phyloP scores from a whole-genome alignment of 768 basidiomycete species.

The Gymnopilus junonius region DNA sequence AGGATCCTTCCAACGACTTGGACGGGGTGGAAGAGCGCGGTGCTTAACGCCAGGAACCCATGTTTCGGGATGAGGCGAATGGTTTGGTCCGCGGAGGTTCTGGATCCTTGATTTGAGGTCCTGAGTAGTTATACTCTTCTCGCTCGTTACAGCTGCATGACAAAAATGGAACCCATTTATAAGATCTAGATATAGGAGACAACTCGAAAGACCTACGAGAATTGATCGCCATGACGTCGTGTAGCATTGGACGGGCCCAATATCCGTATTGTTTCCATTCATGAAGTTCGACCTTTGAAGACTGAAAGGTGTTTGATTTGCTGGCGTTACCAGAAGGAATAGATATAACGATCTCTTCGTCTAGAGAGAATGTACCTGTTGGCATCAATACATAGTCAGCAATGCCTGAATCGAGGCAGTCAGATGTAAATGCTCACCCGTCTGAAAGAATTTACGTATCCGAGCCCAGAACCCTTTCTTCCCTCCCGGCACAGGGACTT shows the following conservation, averaged over 20 bases:
- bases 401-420: background rate
- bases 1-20: slow-evolving; percentile 48
- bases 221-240: slow-evolving; percentile 44
- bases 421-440: background rate
- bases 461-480: slow-evolving; percentile 20
- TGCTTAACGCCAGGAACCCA: slow-evolving; percentile 55
- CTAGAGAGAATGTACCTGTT: slow-evolving; percentile 7
- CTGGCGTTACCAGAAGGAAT: background rate
- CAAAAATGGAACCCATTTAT: background rate
- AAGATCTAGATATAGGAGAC: background rate
- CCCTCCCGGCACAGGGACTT: background rate
- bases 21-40: slow-evolving; percentile 53
- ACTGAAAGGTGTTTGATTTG: background rate
- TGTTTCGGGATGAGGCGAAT: slow-evolving; percentile 34
- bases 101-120: slow-evolving; percentile 37
- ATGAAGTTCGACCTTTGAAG: slow-evolving; percentile 24
- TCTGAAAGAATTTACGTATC: slow-evolving; percentile 15
- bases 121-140: slow-evolving; percentile 22
- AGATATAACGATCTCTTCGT: slow-evolving; percentile 11
- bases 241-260: slow-evolving; percentile 52
- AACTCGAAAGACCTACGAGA: slow-evolving; percentile 45
- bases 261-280: slow-evolving; percentile 63
- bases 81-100: slow-evolving; percentile 28
- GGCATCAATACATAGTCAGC: background rate
- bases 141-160: slow-evolving; percentile 18